Evolutionary conservation across 768 basidiomycete genomes (phyloP), one percentile per base, ranked within the genome.

Genomic region (Leccinellum rugosiceps): DNA sequence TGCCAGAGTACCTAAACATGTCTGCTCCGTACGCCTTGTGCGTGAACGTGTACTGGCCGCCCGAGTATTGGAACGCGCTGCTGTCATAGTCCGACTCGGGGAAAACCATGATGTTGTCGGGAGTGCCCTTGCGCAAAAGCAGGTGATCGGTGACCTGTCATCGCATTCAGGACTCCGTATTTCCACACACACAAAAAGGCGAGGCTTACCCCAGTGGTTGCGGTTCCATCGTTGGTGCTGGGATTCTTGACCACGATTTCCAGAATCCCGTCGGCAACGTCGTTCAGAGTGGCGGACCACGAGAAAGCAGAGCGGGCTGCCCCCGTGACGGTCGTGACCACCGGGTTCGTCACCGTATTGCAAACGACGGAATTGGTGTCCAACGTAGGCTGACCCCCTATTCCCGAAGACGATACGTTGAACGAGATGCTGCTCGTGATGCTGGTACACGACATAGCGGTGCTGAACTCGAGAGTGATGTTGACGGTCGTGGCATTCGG

Each of bases 1-100:
- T 87, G 76, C 85, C 84, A 13, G 92, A 87, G 72, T 93, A 95
- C 46, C 94, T 82, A 76, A 92, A 87, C 77, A 75, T 83, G 60
- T 96, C 93, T 17, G 94, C 94, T 48, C 94, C 94, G 54, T 81
- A 80, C 5, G 94, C 94, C 46, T 80, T 82, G 74, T 97, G 94
- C 0, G 83, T 83, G 71, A 93, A 92, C 6, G 79, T 82, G 70
- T 88, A 94, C 59, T 86, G 75, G 54, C 83, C 86, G 57, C 83
- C 75, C 10, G 83, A 78, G 52, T 79, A 76, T 17, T 78, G 76
- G 68, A 90, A 83, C 0, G 85, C 78, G 50, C 71, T 72, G 19
- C 72, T 77, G 69, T 88, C 86, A 69, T 93, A 95, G 67, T 95
- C 92, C 41, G 84, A 81, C 21, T 81, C 78, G 0, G 92, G 90